Evolutionary conservation across 2,329 filamentous ascomycete genomes (phyloP).

Genomic region (Elsinoe arachidis): DNA sequence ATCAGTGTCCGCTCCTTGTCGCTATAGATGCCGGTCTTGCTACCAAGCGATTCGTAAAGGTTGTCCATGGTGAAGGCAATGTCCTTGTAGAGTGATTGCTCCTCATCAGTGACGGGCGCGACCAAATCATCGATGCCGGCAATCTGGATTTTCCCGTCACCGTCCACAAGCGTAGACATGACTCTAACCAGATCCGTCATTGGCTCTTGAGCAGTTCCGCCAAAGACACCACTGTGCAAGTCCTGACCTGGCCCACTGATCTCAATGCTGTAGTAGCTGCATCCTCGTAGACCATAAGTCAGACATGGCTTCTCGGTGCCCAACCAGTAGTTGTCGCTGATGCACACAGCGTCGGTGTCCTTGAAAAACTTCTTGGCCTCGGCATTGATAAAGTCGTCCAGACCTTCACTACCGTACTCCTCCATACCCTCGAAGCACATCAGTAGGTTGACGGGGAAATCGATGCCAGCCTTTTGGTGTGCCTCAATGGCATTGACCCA

Average conservation of each 20-base stretch:
- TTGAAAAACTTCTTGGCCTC: slow-evolving; percentile 94
- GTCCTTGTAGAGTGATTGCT: slow-evolving; percentile 75
- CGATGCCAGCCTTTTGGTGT: slow-evolving; percentile 86
- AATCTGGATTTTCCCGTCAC: slow-evolving; percentile 84
- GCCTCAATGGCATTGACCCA: slow-evolving; percentile 98
- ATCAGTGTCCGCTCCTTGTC: slow-evolving; percentile 91
- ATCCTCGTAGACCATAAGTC: slow-evolving; percentile 92
- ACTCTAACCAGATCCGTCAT: slow-evolving; percentile 92
- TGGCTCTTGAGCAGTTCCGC: slow-evolving; percentile 90
- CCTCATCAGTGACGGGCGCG: slow-evolving; percentile 75
- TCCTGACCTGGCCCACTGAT: slow-evolving; percentile 87
- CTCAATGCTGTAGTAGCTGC: slow-evolving; percentile 95
- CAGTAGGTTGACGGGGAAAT: slow-evolving; percentile 93
- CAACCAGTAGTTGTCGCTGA: slow-evolving; percentile 99
- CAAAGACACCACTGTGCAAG: slow-evolving; percentile 93
- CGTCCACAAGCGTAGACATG: slow-evolving; percentile 76
- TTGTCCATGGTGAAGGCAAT: slow-evolving; percentile 97
- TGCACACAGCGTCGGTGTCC: slow-evolving; percentile 92
- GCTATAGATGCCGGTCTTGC: slow-evolving; percentile 74
- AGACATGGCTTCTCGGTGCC: slow-evolving; percentile 97
- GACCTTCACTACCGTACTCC: slow-evolving; percentile 92
- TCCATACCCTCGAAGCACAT: slow-evolving; percentile 99
- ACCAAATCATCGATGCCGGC: slow-evolving; percentile 92
- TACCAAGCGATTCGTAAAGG: slow-evolving; percentile 83
- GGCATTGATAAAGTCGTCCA: slow-evolving; percentile 86